A percentile compares a stretch with the other conserved stretches of the same genome.
Conservation (phyloP, 768 basidiomycete species). For the Pleurotus platypus region DNA sequence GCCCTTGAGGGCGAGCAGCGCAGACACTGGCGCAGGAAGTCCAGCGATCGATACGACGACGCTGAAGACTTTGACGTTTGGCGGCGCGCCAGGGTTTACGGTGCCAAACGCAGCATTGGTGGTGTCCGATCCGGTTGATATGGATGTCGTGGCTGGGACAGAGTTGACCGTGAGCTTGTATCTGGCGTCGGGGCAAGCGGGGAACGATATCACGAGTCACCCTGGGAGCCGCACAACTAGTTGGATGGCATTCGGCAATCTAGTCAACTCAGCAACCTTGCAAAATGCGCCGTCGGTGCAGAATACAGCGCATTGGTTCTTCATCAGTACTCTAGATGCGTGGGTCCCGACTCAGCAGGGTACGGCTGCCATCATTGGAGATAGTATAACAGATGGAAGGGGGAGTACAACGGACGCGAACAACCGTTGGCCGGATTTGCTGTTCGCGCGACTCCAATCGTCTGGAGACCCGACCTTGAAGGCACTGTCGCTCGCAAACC, state of each 20-base stretch:
- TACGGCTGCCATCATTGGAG: constrained; percentile 42
- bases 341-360: constrained; percentile 26
- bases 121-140: constrained; percentile 42
- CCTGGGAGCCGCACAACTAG: constrained; percentile 47
- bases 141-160: constrained; percentile 31
- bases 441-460: constrained; percentile 36
- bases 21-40: constrained; percentile 30
- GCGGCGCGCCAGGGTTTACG: constrained; percentile 32
- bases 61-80: constrained; percentile 37
- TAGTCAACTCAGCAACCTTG: constrained; percentile 29
- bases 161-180: constrained; percentile 40
- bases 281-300: constrained; percentile 24
- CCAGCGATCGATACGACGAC: constrained; percentile 29
- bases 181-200: constrained; percentile 34
- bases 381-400: constrained; percentile 52
- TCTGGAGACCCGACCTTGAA: constrained; percentile 21
- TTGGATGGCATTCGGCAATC: constrained; percentile 37
- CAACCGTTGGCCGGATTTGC: constrained; percentile 49
- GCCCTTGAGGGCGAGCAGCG: constrained; percentile 19
- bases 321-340: constrained; percentile 39
- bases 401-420: constrained; percentile 41
- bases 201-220: constrained; percentile 40
- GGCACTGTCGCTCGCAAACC: constrained; percentile 41
- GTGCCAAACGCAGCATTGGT: constrained; percentile 42
- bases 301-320: constrained; percentile 37